Percentiles rank a stretch among this genome's conserved stretches.
These are phyloP conservation scores for Barnettozyma sucrosica DNA, from an alignment of 805 yeast genomes.

Conservation along the genomic window DNA sequence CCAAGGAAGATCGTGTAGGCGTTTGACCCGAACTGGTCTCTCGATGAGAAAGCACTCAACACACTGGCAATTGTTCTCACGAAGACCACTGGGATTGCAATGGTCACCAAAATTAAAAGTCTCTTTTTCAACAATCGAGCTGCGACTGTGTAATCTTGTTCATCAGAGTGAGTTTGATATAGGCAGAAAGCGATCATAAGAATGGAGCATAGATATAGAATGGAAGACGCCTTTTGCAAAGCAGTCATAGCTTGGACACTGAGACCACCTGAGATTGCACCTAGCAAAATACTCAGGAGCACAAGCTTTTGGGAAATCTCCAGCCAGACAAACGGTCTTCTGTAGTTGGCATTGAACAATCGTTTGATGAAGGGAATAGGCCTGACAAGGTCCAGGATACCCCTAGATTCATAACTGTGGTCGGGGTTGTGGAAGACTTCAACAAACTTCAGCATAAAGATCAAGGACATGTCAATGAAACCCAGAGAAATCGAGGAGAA, in stretches of 20 bases:
- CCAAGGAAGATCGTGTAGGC: slow-evolving; percentile 5
- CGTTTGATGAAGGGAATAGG: neutral
- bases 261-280: slow-evolving; percentile 2
- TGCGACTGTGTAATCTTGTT: neutral
- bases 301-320: slow-evolving; percentile 5
- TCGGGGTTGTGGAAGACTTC: slow-evolving; percentile 7
- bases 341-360: slow-evolving; percentile 1
- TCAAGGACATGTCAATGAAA: slow-evolving; percentile 3
- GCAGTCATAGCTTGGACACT: neutral
- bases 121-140: neutral
- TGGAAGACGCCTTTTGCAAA: slow-evolving; percentile 1
- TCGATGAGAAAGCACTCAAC: neutral
- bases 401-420: neutral
- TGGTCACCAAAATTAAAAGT: neutral
- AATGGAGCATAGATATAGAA: neutral
- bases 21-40: slow-evolving; percentile 3
- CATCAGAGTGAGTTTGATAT: neutral
- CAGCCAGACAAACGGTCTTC: neutral
- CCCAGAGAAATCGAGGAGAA: slow-evolving; percentile 5
- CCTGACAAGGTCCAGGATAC: neutral
- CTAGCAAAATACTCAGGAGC: slow-evolving; percentile 1
- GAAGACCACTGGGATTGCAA: neutral
- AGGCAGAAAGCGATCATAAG: neutral
- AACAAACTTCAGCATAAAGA: slow-evolving; percentile 2
- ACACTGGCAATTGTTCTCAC: slow-evolving; percentile 1